Evolutionary conservation across 2,329 filamentous ascomycete species (phyloP).

Genomic region (Phialocephala sp.): DNA sequence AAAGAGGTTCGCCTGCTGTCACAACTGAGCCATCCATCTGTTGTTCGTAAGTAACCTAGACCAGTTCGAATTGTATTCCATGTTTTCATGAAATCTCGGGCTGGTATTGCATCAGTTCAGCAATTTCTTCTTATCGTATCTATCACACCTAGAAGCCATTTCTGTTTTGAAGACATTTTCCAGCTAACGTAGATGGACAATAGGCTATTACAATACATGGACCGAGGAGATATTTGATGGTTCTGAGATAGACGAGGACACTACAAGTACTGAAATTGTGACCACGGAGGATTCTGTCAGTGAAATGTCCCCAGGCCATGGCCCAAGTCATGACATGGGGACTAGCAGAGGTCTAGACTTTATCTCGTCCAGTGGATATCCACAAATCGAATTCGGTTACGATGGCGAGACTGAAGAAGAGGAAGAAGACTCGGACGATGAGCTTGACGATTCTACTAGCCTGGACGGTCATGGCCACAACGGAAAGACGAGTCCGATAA

Average conservation of each 20-base stretch:
- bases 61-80: background rate
- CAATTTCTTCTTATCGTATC: background rate
- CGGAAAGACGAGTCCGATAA: slow-evolving; percentile 25
- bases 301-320: slow-evolving; percentile 37
- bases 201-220: slow-evolving; percentile 93
- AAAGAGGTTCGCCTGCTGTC: slow-evolving; percentile 89
- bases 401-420: slow-evolving; percentile 51
- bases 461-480: slow-evolving; percentile 49
- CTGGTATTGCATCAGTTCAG: background rate
- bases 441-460: slow-evolving; percentile 52
- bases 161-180: too few relatives aligned
- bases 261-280: slow-evolving; percentile 53
- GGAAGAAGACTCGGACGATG: slow-evolving; percentile 50
- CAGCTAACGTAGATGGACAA: background rate
- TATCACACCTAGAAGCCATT: background rate
- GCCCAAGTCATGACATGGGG: slow-evolving; percentile 39
- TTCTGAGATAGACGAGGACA: slow-evolving; percentile 60
- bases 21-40: slow-evolving; percentile 85
- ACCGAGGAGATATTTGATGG: slow-evolving; percentile 72
- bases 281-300: slow-evolving; percentile 37
- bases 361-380: slow-evolving; percentile 83
- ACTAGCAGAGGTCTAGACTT: slow-evolving; percentile 84
- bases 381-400: slow-evolving; percentile 79
- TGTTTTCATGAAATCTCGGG: background rate
- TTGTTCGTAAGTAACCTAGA: slow-evolving; percentile 46